phyloP scores from a whole-genome alignment of 306 rosid species.

The Rubus parviflorus region DNA sequence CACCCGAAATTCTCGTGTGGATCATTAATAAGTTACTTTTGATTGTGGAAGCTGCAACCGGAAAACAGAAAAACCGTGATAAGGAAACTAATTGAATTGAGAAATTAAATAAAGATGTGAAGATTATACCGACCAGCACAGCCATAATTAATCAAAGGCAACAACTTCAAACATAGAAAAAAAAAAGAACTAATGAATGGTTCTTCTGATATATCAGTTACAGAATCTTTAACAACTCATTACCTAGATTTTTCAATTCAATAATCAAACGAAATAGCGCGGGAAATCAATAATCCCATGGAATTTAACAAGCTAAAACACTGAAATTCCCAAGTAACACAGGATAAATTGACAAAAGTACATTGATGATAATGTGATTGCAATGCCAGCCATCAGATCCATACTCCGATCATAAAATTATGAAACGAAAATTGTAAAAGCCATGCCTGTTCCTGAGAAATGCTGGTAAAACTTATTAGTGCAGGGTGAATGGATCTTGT shows the following conservation, averaged over 20 bases:
- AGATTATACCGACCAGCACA: background rate
- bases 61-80: slow-evolving; percentile 30
- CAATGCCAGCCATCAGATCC: slow-evolving; percentile 2
- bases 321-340: slow-evolving; percentile 32
- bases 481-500: slow-evolving; percentile 17
- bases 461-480: background rate
- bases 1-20: slow-evolving; percentile 20
- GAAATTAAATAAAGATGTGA: slow-evolving; percentile 21
- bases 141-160: slow-evolving; percentile 12
- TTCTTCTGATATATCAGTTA: slow-evolving; percentile 27
- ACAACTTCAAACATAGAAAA: slow-evolving; percentile 21
- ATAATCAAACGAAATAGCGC: slow-evolving; percentile 1
- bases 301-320: background rate
- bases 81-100: slow-evolving; percentile 32
- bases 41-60: slow-evolving; percentile 22
- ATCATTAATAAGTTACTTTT: slow-evolving; percentile 29
- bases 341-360: slow-evolving; percentile 2
- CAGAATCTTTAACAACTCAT: slow-evolving; percentile 10
- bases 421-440: slow-evolving; percentile 5
- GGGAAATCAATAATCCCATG: slow-evolving; percentile 5
- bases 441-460: slow-evolving; percentile 14
- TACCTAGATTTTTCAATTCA: slow-evolving; percentile 13
- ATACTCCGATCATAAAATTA: slow-evolving; percentile 28
- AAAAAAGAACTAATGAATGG: slow-evolving; percentile 8
- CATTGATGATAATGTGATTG: background rate